phyloP scores from a whole-genome alignment of 108 stramenopile genomes.

The Mediolabrus comicus region DNA sequence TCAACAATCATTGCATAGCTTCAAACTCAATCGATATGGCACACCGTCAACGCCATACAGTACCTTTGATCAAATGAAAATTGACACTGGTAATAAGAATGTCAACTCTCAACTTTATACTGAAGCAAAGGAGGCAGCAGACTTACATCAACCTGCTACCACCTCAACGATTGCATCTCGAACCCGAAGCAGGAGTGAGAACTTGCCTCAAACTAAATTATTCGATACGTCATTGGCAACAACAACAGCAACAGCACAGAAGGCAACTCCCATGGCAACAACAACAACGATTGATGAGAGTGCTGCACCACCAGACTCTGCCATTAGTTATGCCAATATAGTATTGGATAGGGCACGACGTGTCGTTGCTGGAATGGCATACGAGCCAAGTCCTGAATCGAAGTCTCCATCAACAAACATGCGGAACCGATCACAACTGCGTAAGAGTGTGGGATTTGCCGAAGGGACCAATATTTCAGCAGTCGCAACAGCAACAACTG shows the following conservation, averaged over 20 bases:
- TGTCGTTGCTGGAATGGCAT: constrained; percentile 33
- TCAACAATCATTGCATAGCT: constrained; percentile 12
- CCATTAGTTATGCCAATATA: constrained; percentile 33
- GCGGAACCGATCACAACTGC: background rate
- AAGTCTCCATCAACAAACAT: background rate
- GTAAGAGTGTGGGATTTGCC: background rate
- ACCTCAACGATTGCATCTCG: constrained; percentile 31
- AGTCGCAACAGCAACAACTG: background rate
- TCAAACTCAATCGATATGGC: constrained; percentile 18
- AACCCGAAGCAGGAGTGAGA: constrained; percentile 4
- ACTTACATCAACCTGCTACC: constrained; percentile 18
- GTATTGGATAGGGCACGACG: constrained; percentile 33
- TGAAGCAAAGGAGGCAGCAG: background rate
- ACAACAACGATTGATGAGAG: background rate
- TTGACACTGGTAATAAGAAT: constrained; percentile 6
- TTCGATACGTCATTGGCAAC: constrained; percentile 30
- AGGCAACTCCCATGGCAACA: constrained; percentile 1
- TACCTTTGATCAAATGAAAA: constrained; percentile 30
- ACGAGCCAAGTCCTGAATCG: constrained; percentile 42
- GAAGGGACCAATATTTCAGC: background rate
- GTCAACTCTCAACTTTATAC: constrained; percentile 1
- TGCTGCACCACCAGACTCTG: constrained; percentile 10
- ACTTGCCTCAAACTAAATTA: constrained; percentile 33
- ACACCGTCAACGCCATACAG: constrained; percentile 44
- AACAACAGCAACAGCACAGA: constrained; percentile 2